These are phyloP conservation scores for Heterobasidion annosum DNA, from an alignment of 1,284 basidiomycete genomes.

Conservation along the genomic window DNA sequence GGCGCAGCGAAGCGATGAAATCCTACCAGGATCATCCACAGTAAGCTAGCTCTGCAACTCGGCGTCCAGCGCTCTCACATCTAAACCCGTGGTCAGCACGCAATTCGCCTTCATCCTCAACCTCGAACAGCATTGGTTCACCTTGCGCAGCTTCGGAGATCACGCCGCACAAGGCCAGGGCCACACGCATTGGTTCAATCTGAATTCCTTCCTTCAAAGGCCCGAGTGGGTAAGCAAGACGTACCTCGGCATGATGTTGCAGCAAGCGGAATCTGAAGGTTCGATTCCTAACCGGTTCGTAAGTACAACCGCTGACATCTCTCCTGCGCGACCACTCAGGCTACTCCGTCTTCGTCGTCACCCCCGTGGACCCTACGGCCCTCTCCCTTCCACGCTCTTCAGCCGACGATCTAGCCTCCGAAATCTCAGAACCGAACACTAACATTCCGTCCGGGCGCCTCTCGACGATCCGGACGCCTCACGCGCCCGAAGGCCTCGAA, in stretches of 20 bases:
- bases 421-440: slow-evolving; percentile 42
- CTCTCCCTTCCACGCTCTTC: slow-evolving; percentile 51
- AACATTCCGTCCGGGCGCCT: slow-evolving; percentile 10
- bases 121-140: slow-evolving; percentile 83
- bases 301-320: not conserved
- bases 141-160: slow-evolving; percentile 72
- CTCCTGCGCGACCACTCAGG: slow-evolving; percentile 32
- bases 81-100: slow-evolving; percentile 33
- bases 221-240: slow-evolving; percentile 82
- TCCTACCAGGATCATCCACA: slow-evolving; percentile 71
- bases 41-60: slow-evolving; percentile 32
- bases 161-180: slow-evolving; percentile 31
- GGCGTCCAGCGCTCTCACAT: slow-evolving; percentile 2
- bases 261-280: slow-evolving; percentile 84
- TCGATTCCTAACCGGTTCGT: slow-evolving; percentile 2
- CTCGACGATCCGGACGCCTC: slow-evolving; percentile 11
- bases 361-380: slow-evolving; percentile 39
- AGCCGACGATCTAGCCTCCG: slow-evolving; percentile 56
- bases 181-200: slow-evolving; percentile 80
- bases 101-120: slow-evolving; percentile 89
- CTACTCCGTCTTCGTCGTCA: slow-evolving; percentile 83
- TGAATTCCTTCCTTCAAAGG: slow-evolving; percentile 67
- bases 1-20: slow-evolving; percentile 80
- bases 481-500: slow-evolving; percentile 39
- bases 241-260: slow-evolving; percentile 80